Base-by-base conservation (phyloP, 805 yeast species). In the Candida vartiovaarae region DNA sequence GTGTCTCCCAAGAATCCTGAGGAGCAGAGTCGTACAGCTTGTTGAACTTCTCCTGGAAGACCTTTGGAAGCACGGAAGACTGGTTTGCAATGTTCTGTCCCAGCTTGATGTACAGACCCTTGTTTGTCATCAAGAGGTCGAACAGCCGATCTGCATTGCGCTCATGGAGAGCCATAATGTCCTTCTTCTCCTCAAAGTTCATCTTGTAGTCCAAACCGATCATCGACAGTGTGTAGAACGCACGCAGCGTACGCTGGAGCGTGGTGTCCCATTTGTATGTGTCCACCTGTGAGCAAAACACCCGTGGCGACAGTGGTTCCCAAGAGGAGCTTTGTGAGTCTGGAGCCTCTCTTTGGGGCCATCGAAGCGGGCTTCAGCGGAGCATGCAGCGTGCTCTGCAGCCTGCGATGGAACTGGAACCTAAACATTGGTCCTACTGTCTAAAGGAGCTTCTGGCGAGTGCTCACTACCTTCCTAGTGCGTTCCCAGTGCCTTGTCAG, bases 31-130 rank as follows among this genome's bases (percentile, higher is more conserved):
- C 93, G 53, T 82, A 84, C 39, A 84, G 62, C 45, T 65, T 61
- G 10, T 70, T 65, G 55, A 84, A 80, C 53, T 74, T 71, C 34
- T 66, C 71, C 50, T 79, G 86, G 61, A 67, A 83, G 23, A 78
- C 82, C 32, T 66, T 60, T 3, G 95, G 95, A 50, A 84, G 75
- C 54, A 82, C 67, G 27, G 72, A 63, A 1, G 87, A 80, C 58
- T 85, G 93, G 55, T 84, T 78, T 3, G 93, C 91, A 38, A 84
- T 71, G 41, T 85, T 81, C 67, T 84, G 93, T 25, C 93, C 95
- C 52, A 82, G 61, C 59, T 84, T 84, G 59, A 85, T 80, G 56
- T 82, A 85, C 20, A 85, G 67, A 2, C 84, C 84, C 49, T 72
- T 74, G 55, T 78, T 78, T 9, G 55, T 55, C 32, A 60, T 57